Conservation (phyloP, 768 basidiomycete species). For the Hortiboletus campestris region DNA sequence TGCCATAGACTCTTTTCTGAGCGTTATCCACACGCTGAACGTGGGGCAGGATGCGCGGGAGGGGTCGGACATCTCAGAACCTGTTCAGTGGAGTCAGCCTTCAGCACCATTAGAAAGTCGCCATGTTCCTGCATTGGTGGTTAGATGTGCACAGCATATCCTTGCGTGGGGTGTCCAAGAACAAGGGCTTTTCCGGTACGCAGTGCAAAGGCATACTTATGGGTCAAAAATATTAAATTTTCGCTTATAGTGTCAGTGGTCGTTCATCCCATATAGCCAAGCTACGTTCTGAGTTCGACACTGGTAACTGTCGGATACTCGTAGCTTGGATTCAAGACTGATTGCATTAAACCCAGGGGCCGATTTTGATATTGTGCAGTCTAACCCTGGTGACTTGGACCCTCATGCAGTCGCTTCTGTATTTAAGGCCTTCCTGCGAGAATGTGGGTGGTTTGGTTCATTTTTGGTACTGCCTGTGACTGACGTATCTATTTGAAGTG, state of each 20-base stretch:
- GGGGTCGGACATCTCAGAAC: background rate
- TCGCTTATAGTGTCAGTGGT: conserved; percentile 65
- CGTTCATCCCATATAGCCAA: conserved; percentile 76
- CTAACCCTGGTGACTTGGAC: conserved; percentile 83
- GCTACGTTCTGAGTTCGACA: conserved; percentile 79
- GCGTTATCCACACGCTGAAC: conserved; percentile 6
- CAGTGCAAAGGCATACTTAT: conserved; percentile 4
- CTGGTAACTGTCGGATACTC: conserved; percentile 43
- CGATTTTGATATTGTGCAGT: conserved; percentile 80
- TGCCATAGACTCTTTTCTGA: conserved; percentile 36
- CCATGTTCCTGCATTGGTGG: conserved; percentile 70
- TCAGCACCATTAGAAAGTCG: conserved; percentile 44
- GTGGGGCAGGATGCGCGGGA: background rate
- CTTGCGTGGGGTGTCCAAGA: conserved; percentile 82
- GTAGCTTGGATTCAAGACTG: background rate
- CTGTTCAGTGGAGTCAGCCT: conserved; percentile 15
- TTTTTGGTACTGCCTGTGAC: background rate
- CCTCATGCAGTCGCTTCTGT: conserved; percentile 92
- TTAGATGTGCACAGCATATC: conserved; percentile 81
- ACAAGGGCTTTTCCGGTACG: conserved; percentile 83
- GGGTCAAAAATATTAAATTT: conserved; percentile 4
- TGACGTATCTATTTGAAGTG: conserved; percentile 47
- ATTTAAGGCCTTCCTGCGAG: conserved; percentile 90
- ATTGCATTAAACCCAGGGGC: conserved; percentile 50
- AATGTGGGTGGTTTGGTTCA: conserved; percentile 58